Percentiles rank a stretch among this genome's conserved stretches.
Evolutionary conservation across 306 rosid species (phyloP).

Genomic region (Quercus alba): DNA sequence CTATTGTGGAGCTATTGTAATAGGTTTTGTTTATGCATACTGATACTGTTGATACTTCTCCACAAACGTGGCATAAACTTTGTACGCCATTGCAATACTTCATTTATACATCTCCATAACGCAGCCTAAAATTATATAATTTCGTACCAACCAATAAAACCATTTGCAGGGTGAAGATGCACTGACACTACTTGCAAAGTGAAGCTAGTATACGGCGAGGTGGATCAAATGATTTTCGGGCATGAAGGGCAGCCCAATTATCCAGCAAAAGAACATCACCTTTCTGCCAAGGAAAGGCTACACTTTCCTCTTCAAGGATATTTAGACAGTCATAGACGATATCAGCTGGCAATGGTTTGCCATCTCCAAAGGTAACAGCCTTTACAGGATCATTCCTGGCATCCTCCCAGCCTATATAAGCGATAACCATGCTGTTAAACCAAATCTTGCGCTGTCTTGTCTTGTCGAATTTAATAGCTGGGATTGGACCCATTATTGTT

Average conservation of each 20-base stretch:
- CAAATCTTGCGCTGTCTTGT: slow-evolving; percentile 64
- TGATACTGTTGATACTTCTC: neutral
- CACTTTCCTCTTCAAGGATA: slow-evolving; percentile 71
- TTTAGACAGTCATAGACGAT: slow-evolving; percentile 57
- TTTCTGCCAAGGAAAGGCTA: slow-evolving; percentile 61
- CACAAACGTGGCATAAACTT: neutral
- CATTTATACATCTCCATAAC: neutral
- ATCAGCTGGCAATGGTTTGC: slow-evolving; percentile 63
- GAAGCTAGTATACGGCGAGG: slow-evolving; percentile 69
- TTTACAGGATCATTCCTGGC: slow-evolving; percentile 61
- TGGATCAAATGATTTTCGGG: slow-evolving; percentile 59
- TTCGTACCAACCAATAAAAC: neutral
- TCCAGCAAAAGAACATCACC: slow-evolving; percentile 75
- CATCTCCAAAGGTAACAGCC: slow-evolving; percentile 85
- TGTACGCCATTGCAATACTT: neutral
- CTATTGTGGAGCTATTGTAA: no score
- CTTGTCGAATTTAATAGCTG: slow-evolving; percentile 60
- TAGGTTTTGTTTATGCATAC: neutral
- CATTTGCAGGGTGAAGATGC: neutral
- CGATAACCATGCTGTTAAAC: slow-evolving; percentile 93
- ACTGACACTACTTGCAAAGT: slow-evolving; percentile 33
- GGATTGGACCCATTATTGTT: slow-evolving; percentile 80
- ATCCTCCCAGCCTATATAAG: slow-evolving; percentile 61
- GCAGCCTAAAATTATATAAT: neutral
- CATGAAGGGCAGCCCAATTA: slow-evolving; percentile 85